phyloP scores from a whole-genome alignment of 306 rosid genomes.

The Inga leiocalycina region DNA sequence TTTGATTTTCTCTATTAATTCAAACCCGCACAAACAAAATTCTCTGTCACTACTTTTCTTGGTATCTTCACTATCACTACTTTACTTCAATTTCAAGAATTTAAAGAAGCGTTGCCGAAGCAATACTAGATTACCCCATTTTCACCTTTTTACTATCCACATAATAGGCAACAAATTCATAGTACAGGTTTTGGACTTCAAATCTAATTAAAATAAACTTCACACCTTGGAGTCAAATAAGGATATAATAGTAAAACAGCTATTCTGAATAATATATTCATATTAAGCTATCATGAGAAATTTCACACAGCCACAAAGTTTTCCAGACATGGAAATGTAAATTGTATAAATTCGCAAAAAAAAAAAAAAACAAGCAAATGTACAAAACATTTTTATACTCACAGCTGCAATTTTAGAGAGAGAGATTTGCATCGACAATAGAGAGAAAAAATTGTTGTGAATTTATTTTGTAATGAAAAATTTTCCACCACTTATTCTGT shows the following conservation, averaged over 20 bases:
- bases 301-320: background rate
- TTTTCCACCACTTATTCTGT: background rate
- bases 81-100: constrained; percentile 34
- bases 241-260: background rate
- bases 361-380: background rate
- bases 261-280: background rate
- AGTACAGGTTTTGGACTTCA: background rate
- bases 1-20: constrained; percentile 5
- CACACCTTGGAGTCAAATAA: background rate
- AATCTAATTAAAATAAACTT: background rate
- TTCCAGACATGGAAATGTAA: background rate
- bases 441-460: background rate
- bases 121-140: background rate
- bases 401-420: background rate
- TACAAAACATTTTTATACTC: background rate
- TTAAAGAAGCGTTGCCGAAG: background rate
- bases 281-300: background rate
- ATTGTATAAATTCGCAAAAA: background rate
- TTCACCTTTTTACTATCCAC: background rate
- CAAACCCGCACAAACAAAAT: background rate
- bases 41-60: constrained; percentile 26
- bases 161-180: background rate
- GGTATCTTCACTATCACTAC: background rate
- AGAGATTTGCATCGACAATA: background rate
- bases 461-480: too few species aligned